phyloP scores from a whole-genome alignment of 108 stramenopile genomes.

The Skeletonema menzelii region DNA sequence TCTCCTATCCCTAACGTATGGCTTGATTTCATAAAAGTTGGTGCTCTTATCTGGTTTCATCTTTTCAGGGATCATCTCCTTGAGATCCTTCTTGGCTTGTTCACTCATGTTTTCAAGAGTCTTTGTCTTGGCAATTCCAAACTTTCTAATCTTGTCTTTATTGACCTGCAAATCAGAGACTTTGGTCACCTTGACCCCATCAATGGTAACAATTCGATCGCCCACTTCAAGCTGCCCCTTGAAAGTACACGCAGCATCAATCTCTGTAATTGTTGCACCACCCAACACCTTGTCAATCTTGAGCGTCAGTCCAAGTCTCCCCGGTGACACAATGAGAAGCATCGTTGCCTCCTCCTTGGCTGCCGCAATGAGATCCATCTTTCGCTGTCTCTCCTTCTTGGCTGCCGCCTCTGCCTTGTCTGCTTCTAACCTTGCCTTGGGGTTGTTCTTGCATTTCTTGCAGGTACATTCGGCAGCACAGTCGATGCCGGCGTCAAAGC shows the following conservation, averaged over 20 bases:
- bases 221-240: constrained; percentile 8
- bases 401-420: not conserved
- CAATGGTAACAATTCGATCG: constrained; percentile 15
- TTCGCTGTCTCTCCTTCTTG: not conserved
- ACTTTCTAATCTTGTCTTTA: constrained; percentile 10
- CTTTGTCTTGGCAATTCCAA: constrained; percentile 9
- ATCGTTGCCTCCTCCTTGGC: constrained; percentile 6
- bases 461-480: constrained; percentile 7
- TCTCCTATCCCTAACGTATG: not conserved
- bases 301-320: constrained; percentile 8
- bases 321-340: constrained; percentile 12
- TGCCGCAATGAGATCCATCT: not conserved
- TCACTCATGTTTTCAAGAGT: not conserved
- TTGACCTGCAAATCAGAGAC: not conserved
- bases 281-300: not conserved
- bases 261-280: constrained; percentile 1
- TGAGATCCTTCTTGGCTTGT: constrained; percentile 4
- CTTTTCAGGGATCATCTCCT: not conserved
- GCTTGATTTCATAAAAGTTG: constrained; percentile 1
- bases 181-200: not conserved
- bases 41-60: not conserved
- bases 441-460: constrained; percentile 14
- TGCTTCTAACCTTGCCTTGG: not conserved
- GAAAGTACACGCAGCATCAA: constrained; percentile 11
- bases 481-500: constrained; percentile 28